These are phyloP conservation scores for Saccharomycopsis schoenii DNA, from an alignment of 805 yeast species.

Conservation along the genomic window DNA sequence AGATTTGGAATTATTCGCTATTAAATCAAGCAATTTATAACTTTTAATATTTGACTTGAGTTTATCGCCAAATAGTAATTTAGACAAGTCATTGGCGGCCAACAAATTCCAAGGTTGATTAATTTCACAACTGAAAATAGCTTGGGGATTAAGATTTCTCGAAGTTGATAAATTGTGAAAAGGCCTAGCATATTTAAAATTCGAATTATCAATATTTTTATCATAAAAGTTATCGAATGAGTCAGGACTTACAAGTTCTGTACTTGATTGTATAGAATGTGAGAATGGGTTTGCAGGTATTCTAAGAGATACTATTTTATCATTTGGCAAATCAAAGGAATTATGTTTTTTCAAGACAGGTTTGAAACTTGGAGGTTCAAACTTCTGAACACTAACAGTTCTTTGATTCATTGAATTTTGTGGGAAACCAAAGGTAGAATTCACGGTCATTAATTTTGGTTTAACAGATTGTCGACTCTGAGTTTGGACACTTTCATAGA, in stretches of 20 bases:
- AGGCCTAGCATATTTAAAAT: conserved; percentile 29
- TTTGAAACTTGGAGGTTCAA: background rate
- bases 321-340: background rate
- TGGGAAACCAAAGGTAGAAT: conserved; percentile 9
- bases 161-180: conserved; percentile 60
- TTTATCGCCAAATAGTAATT: conserved; percentile 76
- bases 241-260: background rate
- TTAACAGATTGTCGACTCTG: background rate
- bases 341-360: background rate
- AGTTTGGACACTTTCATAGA: conserved; percentile 26
- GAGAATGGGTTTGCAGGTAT: conserved; percentile 13
- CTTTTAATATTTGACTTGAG: conserved; percentile 45
- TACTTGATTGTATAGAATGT: background rate
- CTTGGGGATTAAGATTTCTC: conserved; percentile 68
- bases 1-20: conserved; percentile 65
- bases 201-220: conserved; percentile 6
- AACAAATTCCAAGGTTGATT: conserved; percentile 70
- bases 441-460: conserved; percentile 2
- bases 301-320: background rate
- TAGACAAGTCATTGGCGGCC: conserved; percentile 85
- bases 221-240: conserved; percentile 11
- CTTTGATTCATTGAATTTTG: conserved; percentile 12
- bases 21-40: conserved; percentile 61
- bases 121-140: conserved; percentile 70
- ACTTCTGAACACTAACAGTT: background rate